Base-by-base conservation (phyloP, 768 basidiomycete genomes). In the Suillus clintonianus region DNA sequence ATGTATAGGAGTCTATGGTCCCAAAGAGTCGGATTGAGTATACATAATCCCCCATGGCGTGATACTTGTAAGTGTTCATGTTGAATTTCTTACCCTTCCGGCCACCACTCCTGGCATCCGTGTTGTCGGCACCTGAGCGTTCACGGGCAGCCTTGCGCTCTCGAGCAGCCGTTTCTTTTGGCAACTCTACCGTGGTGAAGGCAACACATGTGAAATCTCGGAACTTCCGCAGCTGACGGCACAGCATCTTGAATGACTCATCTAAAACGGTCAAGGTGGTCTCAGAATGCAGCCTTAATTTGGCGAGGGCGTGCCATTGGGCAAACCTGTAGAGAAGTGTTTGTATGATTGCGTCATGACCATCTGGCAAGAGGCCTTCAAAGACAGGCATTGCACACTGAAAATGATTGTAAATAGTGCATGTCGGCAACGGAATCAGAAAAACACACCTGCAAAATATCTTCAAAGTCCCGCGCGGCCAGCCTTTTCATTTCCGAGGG, bases 381-480 rank as follows among this genome's bases (percentile, higher is more conserved):
- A 80, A 78, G 17, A 69, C 74, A 1, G 80, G 78, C 9, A 79
- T 65, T 1, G 74, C 66, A 53, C 76, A 76, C 78, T 78, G 22
- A 22, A 41, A 34, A 24, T 15, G 5, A 36, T 19, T 19, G 17
- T 55, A 22, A 55, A 19, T 19, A 7, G n/a, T 8, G 36, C 7
- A 15, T 27, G 24, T 30, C 27, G 7, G 3, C 53, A 27, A 17
- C 14, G 2, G 7, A 32, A 43, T 39, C 5, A 51, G 36, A 42
- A 8, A 59, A 11, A 59, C 57, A 19, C 41, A 73, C 72, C 67
- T 73, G 65, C 8, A 76, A 62, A 4, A 76, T 62, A 36, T 70
- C 68, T 57, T 76, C 68, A 59, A 64, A 75, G 39, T 76, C 69
- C 14, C 67, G 65, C 0, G 67, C 70, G 0, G 73, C 71, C 14